Base-by-base conservation (phyloP, 345 rosid genomes). In the Triadica sebifera region DNA sequence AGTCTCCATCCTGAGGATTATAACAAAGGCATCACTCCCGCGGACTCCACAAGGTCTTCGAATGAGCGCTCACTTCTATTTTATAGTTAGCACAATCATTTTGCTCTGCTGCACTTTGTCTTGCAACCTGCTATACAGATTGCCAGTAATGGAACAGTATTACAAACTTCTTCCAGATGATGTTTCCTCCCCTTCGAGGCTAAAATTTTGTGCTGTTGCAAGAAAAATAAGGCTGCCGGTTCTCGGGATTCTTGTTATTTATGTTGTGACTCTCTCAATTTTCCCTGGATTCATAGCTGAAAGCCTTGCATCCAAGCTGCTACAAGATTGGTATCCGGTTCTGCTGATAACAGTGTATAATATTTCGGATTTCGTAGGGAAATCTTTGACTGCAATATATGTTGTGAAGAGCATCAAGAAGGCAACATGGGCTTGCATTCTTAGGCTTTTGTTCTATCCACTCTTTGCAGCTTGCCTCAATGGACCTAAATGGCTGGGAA, bases 281-380 rank as follows among this genome's bases (percentile, higher is more conserved):
- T 92, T 94, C 78, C 97, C 97, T 0, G 95, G 97, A 69, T 92
- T 91, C 86, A 67, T 92, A 49, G 90, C 89, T 3, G 97, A 92
- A 80, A 79, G 81, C 73, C 72, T 94, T 62, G 61, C 78, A 72
- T 94, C 97, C 22, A 29, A 78, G 67, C 37, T 81, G 71, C 87
- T 94, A 15, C 76, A 63, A 37, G 92, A 91, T 69, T 92, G 98
- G 97, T 94, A 90, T 78, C 97, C 97, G 1, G 80, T 94, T 56
- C 52, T 94, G 77, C 86, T 94, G 75, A 89, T 94, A 79, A 87
- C 94, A 8, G 79, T 85, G 25, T 94, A 92, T 74, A 94, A 90
- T 71, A 78, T 85, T 16, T 86, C 96, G 1, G 97, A 94, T 84
- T 84, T 94, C 67, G 17, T 81, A 5, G 98, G 97, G 29, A 94